Percentiles rank a stretch among this genome's conserved stretches.
Conservation (phyloP, 2,329 filamentous ascomycete genomes). For the Neophaeococcomyces mojaviensis region DNA sequence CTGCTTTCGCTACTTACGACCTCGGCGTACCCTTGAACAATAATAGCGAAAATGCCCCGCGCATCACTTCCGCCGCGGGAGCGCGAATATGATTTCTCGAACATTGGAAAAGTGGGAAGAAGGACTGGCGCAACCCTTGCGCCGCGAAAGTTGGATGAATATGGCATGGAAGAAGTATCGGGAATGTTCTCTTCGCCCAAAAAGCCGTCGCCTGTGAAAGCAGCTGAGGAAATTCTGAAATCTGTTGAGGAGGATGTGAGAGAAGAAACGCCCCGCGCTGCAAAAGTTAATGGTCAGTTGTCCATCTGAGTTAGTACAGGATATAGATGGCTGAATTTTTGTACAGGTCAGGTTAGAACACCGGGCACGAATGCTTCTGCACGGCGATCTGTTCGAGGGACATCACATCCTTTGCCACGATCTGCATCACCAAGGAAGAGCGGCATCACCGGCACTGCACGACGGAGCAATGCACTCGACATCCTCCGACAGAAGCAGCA, state of each 20-base stretch:
- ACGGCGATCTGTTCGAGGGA: constrained; percentile 28
- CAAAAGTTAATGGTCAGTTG: not conserved
- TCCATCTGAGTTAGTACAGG: not conserved
- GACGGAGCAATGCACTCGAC: constrained; percentile 34
- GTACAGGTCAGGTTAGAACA: constrained; percentile 33
- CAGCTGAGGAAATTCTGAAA: constrained; percentile 10
- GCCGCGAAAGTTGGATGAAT: constrained; percentile 77
- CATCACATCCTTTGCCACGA: constrained; percentile 33
- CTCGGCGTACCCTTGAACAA: no score
- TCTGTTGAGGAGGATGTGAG: constrained; percentile 26
- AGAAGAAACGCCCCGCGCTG: constrained; percentile 51
- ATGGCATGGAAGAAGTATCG: constrained; percentile 84
- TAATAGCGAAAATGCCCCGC: constrained; percentile 22
- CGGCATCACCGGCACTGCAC: constrained; percentile 35
- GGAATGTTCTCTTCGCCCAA: constrained; percentile 82
- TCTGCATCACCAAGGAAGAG: constrained; percentile 41
- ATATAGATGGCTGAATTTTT: not conserved
- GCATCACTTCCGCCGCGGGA: constrained; percentile 29
- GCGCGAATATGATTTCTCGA: constrained; percentile 42
- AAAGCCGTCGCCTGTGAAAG: constrained; percentile 45
- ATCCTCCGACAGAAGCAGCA: constrained; percentile 31
- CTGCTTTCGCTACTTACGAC: no score
- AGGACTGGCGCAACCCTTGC: constrained; percentile 81
- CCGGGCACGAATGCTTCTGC: constrained; percentile 35
- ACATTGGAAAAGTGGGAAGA: constrained; percentile 45